Percentiles rank a stretch among this genome's conserved stretches.
Evolutionary conservation across 306 rosid genomes (phyloP).

Genomic region (Vigna mungo): DNA sequence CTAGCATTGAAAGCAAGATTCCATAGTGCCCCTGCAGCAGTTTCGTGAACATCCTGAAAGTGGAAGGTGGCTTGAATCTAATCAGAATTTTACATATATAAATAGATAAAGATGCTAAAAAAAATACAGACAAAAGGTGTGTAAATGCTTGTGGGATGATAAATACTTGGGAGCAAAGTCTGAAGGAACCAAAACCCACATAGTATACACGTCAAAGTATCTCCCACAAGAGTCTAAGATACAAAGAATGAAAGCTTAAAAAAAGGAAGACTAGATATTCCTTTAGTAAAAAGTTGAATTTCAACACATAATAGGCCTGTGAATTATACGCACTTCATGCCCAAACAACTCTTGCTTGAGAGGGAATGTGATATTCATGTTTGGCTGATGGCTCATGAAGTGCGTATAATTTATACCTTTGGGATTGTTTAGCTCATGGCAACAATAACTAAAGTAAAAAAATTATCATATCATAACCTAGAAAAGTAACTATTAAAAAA

Average conservation of each 20-base stretch:
- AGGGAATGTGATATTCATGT: not conserved
- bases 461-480: not conserved
- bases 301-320: not conserved
- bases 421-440: not conserved
- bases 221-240: conserved; percentile 18
- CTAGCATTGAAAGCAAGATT: conserved; percentile 99
- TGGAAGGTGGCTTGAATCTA: conserved; percentile 41
- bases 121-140: not conserved
- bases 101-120: conserved; percentile 27
- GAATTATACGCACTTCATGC: not conserved
- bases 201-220: conserved; percentile 9
- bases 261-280: not conserved
- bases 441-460: conserved; percentile 11
- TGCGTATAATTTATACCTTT: not conserved
- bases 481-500: conserved; percentile 12
- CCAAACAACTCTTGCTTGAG: not conserved
- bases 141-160: not conserved
- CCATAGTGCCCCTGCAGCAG: conserved; percentile 99
- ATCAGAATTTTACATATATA: conserved; percentile 35
- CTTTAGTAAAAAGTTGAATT: not conserved
- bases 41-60: conserved; percentile 98
- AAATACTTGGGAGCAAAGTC: not conserved
- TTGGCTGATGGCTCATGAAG: too few species aligned
- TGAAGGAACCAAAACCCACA: conserved; percentile 16
- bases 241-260: conserved; percentile 18